phyloP scores from a whole-genome alignment of 495 filamentous ascomycete genomes.

The Lasiosphaeris hirsuta region DNA sequence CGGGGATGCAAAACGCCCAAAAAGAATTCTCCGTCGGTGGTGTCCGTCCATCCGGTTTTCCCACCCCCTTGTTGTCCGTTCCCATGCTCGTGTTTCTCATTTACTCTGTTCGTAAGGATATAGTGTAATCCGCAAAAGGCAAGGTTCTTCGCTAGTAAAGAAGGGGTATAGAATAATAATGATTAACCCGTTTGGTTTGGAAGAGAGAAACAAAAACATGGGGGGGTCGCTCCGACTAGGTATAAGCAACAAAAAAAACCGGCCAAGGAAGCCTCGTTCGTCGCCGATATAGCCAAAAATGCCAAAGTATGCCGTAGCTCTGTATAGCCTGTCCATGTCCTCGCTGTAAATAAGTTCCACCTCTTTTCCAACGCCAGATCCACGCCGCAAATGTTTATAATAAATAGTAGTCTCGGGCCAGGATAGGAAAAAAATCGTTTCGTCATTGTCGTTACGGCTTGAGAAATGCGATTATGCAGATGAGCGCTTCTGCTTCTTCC shows the following conservation, averaged over 20 bases:
- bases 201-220: background rate
- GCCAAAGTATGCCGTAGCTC: too few species aligned
- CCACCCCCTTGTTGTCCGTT: too few species aligned
- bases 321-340: background rate
- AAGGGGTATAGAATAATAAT: constrained; percentile 15
- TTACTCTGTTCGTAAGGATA: too few species aligned
- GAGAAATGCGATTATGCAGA: background rate
- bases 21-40: too few species aligned
- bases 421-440: background rate
- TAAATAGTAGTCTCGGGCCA: background rate
- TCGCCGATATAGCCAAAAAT: background rate
- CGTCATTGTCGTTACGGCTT: background rate
- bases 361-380: too few species aligned
- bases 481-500: constrained; percentile 18
- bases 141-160: background rate
- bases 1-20: too few species aligned
- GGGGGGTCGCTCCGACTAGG: background rate
- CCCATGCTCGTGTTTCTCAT: too few species aligned
- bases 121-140: too few species aligned
- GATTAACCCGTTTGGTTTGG: constrained; percentile 5
- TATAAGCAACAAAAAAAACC: background rate
- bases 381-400: background rate
- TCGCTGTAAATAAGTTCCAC: background rate
- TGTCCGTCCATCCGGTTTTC: too few species aligned
- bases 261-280: background rate